Evolutionary conservation across 441 rosid species (phyloP).

Genomic region (Viola pubescens): DNA sequence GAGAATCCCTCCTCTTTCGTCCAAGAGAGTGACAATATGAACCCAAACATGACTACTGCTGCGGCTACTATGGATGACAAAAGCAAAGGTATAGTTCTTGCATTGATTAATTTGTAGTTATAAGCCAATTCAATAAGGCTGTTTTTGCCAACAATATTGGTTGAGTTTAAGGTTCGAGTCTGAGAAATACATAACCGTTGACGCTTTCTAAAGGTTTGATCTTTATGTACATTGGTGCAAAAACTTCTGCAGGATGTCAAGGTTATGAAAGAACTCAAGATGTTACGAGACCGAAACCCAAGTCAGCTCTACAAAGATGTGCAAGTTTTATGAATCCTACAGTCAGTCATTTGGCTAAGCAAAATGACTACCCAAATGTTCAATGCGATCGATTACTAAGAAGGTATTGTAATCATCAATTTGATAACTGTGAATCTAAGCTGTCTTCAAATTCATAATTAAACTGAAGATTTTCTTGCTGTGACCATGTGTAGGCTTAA

Average conservation of each 20-base stretch:
- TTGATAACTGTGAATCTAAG: conserved; percentile 2
- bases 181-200: too few species aligned
- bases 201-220: too few species aligned
- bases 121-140: too few species aligned
- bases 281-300: conserved; percentile 25
- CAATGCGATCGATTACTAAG: conserved; percentile 33
- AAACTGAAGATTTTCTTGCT: neutral
- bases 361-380: conserved; percentile 30
- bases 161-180: too few species aligned
- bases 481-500: conserved; percentile 33
- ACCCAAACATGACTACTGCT: neutral
- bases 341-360: conserved; percentile 84
- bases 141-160: too few species aligned
- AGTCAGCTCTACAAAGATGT: conserved; percentile 33
- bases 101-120: too few species aligned
- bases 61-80: neutral
- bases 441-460: conserved; percentile 1
- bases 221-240: neutral
- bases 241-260: conserved; percentile 30
- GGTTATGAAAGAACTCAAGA: conserved; percentile 20
- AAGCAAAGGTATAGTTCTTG: neutral
- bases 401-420: conserved; percentile 23
- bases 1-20: conserved; percentile 9
- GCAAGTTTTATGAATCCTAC: conserved; percentile 90
- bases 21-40: neutral